phyloP scores from a whole-genome alignment of 2,329 filamentous ascomycete species.

The Bimuria novae-zelandiae region DNA sequence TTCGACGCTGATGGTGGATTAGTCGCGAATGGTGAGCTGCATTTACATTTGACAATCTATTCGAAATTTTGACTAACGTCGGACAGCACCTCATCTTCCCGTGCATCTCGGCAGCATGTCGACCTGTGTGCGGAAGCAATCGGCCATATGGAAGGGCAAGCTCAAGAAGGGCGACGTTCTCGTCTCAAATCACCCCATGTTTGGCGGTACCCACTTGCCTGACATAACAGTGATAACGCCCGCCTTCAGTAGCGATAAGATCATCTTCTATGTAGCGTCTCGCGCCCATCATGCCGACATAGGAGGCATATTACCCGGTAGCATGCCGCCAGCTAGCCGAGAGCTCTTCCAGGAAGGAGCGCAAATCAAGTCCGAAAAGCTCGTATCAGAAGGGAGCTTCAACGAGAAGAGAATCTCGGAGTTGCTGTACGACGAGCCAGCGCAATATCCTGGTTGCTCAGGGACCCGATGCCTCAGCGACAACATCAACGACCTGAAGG shows the following conservation, averaged over 20 bases:
- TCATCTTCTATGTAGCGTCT: conserved; percentile 81
- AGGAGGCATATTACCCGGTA: conserved; percentile 79
- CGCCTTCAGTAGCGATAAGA: conserved; percentile 74
- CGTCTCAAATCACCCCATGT: conserved; percentile 83
- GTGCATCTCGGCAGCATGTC: conserved; percentile 85
- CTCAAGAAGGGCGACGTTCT: conserved; percentile 80
- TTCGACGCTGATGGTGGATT: conserved; percentile 77
- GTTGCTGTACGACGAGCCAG: conserved; percentile 73
- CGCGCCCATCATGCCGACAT: conserved; percentile 84
- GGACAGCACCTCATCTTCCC: conserved; percentile 71
- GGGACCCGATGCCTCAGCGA: conserved; percentile 80
- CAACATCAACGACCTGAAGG: conserved; percentile 85
- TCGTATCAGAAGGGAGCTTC: conserved; percentile 77
- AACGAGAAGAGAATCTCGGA: conserved; percentile 77
- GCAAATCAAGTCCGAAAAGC: conserved; percentile 62
- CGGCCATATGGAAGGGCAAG: conserved; percentile 78
- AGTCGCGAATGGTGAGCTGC: conserved; percentile 66
- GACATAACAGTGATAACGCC: conserved; percentile 83
- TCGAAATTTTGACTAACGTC: conserved; percentile 12
- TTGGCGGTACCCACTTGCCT: conserved; percentile 80
- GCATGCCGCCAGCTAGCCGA: conserved; percentile 78
- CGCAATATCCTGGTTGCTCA: conserved; percentile 73
- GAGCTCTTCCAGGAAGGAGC: conserved; percentile 63
- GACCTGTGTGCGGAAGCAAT: conserved; percentile 79
- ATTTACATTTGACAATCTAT: background rate